Evolutionary conservation across 2,329 filamentous ascomycete species (phyloP).

Genomic region (Beauveria sp.): DNA sequence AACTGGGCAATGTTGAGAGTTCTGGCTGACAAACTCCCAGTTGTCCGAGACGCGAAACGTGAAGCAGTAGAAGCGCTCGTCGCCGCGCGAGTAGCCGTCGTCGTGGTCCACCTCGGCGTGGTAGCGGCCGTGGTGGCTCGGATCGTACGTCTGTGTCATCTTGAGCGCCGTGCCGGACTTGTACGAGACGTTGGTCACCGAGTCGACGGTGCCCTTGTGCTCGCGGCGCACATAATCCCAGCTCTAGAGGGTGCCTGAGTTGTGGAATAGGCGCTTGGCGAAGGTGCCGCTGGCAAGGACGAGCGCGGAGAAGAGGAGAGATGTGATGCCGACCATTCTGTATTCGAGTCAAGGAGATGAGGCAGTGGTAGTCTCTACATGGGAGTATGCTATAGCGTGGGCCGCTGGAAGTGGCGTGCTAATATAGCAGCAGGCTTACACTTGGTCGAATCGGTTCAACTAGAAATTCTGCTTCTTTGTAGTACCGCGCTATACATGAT

Average conservation of each 20-base stretch:
- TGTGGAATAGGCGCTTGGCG: slow-evolving; percentile 33
- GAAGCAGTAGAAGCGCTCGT: slow-evolving; percentile 43
- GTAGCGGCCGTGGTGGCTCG: slow-evolving; percentile 35
- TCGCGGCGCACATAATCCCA: slow-evolving; percentile 34
- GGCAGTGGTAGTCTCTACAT: background rate
- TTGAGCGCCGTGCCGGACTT: slow-evolving; percentile 33
- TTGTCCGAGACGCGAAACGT: slow-evolving; percentile 37
- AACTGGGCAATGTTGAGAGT: slow-evolving; percentile 44
- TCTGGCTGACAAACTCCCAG: slow-evolving; percentile 39
- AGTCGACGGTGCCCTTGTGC: slow-evolving; percentile 32
- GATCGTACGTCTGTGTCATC: slow-evolving; percentile 37
- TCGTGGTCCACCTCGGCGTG: slow-evolving; percentile 40
- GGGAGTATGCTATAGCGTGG: background rate
- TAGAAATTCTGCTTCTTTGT: too few relatives aligned
- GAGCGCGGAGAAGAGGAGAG: slow-evolving; percentile 13
- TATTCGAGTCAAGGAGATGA: background rate
- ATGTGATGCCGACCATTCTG: slow-evolving; percentile 12
- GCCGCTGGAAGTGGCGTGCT: slow-evolving; percentile 1
- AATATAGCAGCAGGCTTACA: background rate
- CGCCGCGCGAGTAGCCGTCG: slow-evolving; percentile 36
- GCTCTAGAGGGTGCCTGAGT: slow-evolving; percentile 32
- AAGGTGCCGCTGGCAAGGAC: slow-evolving; percentile 19
- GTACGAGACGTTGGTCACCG: slow-evolving; percentile 34
- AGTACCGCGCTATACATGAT: background rate
- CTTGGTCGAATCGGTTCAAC: background rate